These are phyloP conservation scores for Acorus calamus DNA, from an alignment of 106 monocot genomes.

Conservation along the genomic window DNA sequence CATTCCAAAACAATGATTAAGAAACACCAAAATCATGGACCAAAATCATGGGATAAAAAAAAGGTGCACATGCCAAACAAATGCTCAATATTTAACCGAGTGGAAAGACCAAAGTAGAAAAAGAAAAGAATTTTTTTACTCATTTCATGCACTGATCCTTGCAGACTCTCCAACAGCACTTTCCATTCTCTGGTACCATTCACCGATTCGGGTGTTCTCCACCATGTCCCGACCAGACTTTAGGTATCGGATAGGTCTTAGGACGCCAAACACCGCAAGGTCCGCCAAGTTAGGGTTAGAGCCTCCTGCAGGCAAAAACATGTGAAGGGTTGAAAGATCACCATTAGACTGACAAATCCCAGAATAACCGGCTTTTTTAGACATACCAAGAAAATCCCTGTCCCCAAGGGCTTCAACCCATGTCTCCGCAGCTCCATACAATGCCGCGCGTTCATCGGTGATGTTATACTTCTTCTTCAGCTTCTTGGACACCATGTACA, in stretches of 20 bases:
- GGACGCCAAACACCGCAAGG: conserved; percentile 86
- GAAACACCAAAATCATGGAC: no score
- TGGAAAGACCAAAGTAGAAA: no score
- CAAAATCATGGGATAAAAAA: no score
- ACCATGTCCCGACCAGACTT: conserved; percentile 85
- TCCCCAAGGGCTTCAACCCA: conserved; percentile 89
- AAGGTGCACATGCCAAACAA: no score
- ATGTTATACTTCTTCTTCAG: conserved; percentile 96
- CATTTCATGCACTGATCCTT: conserved; percentile 16
- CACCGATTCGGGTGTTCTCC: conserved; percentile 78
- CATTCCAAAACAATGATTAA: no score
- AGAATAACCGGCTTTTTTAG: not conserved
- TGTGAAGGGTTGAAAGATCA: no score
- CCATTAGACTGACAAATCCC: no score
- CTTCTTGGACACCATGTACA: conserved; percentile 96
- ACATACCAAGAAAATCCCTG: conserved; percentile 73
- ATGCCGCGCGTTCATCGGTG: conserved; percentile 81
- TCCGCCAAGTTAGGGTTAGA: conserved; percentile 85
- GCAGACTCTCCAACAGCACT: conserved; percentile 60
- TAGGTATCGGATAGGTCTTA: conserved; percentile 78
- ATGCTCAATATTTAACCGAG: no score
- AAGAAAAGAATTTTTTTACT: no score
- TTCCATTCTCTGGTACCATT: conserved; percentile 90
- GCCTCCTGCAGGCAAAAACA: conserved; percentile 42
- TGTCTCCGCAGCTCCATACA: conserved; percentile 86